Evolutionary conservation across 495 filamentous ascomycete species (phyloP), one percentile per base, ranked within the genome.

Genomic region (Lasiosphaeria miniovina): DNA sequence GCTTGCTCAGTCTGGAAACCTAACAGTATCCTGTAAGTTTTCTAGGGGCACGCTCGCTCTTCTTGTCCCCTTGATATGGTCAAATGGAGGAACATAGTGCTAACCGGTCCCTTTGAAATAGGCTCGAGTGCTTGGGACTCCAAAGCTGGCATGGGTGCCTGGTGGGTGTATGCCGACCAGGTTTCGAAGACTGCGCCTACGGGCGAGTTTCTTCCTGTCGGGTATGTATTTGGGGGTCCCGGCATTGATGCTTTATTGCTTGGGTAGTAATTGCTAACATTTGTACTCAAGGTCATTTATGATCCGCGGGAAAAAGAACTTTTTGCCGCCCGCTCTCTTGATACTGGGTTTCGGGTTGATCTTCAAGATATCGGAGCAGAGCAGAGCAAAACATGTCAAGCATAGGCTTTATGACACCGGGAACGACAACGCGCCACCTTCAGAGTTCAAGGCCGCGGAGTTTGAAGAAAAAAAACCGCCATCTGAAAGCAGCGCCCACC

Each of bases 61-160:
- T 35, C 4, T 4, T 36, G 6, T 6, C 49, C 36, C n/a, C 48
- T 49, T 32, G 24, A 17, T 40, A 2, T 32, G 15, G 3, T n/a
- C 7, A 15, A 49, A 5, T n/a, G 10, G 8, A 36, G n/a, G 12
- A 33, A 32, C 7, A 45, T 46, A 14, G 12, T 12, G 36, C 38
- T 55, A 45, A 43, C 34, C n/a, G 24, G 24, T 24, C 24, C 24
- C 24, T 24, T 24, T 45, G 2, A 12, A 34, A 40, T 14, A 61
- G 59, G 59, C 36, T 96, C 91, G 1, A 86, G 72, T 50, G 93
- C 92, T 2, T 98, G 94, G 94, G 94, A 97, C 53, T 93, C 90
- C 0, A 98, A 98, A 74, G 92, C 91, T 5, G 85, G 89, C 9
- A 95, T 97, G 91, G 86, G 88, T 6, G 92, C 93, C 12, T 98